phyloP scores from a whole-genome alignment of 164 flowering plant species.

The Liriodendron chinense region DNA sequence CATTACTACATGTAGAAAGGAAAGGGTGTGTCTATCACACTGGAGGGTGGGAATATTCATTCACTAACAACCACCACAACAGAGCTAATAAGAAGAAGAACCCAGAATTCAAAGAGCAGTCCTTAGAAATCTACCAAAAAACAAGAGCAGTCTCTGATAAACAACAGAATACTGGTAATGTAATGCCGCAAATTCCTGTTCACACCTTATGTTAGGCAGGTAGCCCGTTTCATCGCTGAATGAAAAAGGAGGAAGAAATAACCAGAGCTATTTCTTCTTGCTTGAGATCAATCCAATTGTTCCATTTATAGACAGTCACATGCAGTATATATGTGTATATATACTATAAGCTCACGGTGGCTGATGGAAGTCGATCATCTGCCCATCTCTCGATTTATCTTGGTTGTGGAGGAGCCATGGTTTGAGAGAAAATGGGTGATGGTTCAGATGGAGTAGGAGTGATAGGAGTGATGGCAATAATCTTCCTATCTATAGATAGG shows the following conservation, averaged over 20 bases:
- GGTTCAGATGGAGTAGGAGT: conserved; percentile 45
- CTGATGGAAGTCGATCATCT: not conserved
- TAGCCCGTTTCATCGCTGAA: not conserved
- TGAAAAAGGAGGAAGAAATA: not conserved
- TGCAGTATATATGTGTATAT: not conserved
- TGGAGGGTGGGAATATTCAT: too few species aligned
- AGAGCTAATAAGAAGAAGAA: not conserved
- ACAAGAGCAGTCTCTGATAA: too few species aligned
- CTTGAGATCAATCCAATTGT: not conserved
- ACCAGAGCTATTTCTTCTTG: not conserved
- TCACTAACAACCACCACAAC: not conserved
- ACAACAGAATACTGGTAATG: conserved; percentile 1
- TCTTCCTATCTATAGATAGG: conserved; percentile 45
- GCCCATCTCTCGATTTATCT: conserved; percentile 28
- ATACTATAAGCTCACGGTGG: not conserved
- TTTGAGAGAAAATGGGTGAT: conserved; percentile 36
- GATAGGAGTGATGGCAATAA: not conserved
- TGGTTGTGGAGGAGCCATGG: conserved; percentile 49
- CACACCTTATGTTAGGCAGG: not conserved
- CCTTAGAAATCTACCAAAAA: too few species aligned
- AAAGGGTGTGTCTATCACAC: too few species aligned
- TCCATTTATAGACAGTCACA: not conserved
- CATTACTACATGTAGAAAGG: too few species aligned
- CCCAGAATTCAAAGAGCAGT: too few species aligned
- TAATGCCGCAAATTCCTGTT: conserved; percentile 4